Conservation (phyloP, 257 asterid species). For the Thymus quinquecostatus region DNA sequence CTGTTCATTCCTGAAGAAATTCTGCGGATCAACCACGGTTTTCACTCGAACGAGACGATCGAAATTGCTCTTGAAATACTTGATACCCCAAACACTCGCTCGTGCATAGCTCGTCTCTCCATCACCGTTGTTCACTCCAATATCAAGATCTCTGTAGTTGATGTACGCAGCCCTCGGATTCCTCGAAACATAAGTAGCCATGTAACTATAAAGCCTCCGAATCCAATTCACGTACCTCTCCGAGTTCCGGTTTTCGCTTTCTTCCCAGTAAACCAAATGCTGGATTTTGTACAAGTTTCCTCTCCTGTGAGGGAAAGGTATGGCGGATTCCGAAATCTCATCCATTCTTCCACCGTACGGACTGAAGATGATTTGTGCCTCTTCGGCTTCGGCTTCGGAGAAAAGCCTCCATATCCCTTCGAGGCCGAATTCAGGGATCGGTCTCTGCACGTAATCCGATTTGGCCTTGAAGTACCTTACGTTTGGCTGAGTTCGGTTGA, state of each 20-base stretch:
- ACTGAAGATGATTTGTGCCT: neutral
- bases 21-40: constrained; percentile 11
- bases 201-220: constrained; percentile 16
- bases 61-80: constrained; percentile 19
- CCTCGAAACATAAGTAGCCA: constrained; percentile 22
- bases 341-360: constrained; percentile 31
- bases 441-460: constrained; percentile 21
- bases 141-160: constrained; percentile 23
- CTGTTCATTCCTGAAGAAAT: constrained; percentile 12
- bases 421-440: constrained; percentile 6
- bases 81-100: constrained; percentile 20
- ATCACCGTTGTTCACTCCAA: constrained; percentile 20
- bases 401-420: constrained; percentile 9
- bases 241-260: constrained; percentile 3
- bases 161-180: constrained; percentile 6
- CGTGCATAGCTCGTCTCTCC: constrained; percentile 9
- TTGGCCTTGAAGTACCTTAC: constrained; percentile 21
- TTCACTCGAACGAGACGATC: constrained; percentile 22
- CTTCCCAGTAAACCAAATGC: constrained; percentile 13
- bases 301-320: constrained; percentile 21
- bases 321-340: constrained; percentile 13
- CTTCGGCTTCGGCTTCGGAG: constrained; percentile 6
- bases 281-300: constrained; percentile 18
- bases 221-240: constrained; percentile 20
- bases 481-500: constrained; percentile 13